These are phyloP conservation scores for Sonneratia caseolaris DNA, from an alignment of 345 rosid genomes.

Conservation along the genomic window DNA sequence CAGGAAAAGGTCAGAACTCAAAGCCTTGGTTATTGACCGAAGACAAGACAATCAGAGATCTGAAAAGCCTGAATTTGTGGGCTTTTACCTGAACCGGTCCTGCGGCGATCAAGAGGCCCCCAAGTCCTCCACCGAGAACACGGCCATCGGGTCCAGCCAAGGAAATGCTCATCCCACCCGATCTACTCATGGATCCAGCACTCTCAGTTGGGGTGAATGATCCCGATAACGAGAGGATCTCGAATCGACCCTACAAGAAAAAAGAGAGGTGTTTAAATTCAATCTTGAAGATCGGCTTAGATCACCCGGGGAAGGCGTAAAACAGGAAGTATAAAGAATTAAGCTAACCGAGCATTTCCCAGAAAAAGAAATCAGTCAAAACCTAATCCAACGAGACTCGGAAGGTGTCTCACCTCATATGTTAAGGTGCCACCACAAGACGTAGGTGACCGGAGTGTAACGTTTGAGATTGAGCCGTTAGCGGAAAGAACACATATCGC, in stretches of 20 bases:
- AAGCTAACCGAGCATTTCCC: no score
- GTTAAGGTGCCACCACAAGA: constrained; percentile 90
- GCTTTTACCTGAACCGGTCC: constrained; percentile 78
- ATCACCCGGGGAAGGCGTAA: no score
- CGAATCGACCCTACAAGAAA: constrained; percentile 68
- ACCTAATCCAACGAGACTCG: neutral
- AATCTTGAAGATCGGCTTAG: no score
- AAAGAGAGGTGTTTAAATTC: no score
- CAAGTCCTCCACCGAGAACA: constrained; percentile 89
- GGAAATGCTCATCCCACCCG: constrained; percentile 96
- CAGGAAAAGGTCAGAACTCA: neutral
- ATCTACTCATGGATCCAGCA: constrained; percentile 74
- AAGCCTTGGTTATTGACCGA: neutral
- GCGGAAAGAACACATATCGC: constrained; percentile 92
- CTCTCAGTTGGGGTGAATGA: constrained; percentile 59
- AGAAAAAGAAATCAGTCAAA: no score
- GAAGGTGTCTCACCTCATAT: constrained; percentile 51
- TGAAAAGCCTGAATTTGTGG: neutral
- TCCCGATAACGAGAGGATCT: constrained; percentile 92
- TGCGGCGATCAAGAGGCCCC: constrained; percentile 81
- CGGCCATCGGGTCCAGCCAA: constrained; percentile 90
- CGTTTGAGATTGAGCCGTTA: constrained; percentile 81
- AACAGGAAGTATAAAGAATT: neutral
- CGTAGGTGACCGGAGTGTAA: constrained; percentile 76
- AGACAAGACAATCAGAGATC: neutral